Conservation (phyloP, 148 eudicot species). For the Chenopodium album region DNA sequence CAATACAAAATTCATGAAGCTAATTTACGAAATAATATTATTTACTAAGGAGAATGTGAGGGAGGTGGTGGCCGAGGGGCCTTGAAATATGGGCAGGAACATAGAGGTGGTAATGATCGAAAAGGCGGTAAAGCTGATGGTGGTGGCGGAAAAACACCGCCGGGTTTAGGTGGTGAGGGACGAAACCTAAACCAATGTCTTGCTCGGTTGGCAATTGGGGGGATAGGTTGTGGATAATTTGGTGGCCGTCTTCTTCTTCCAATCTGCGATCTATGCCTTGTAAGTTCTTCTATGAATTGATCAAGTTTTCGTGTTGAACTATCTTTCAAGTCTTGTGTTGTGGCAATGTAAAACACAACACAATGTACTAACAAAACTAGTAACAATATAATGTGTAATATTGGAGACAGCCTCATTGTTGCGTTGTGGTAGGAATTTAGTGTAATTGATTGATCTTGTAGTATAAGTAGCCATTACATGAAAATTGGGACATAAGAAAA, state of each 20-base stretch:
- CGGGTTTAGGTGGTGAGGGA: not conserved
- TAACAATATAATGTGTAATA: not conserved
- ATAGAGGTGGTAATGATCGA: not conserved
- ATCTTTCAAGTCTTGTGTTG: not conserved
- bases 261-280: not conserved
- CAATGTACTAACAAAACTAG: not conserved
- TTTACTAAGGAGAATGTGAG: not conserved
- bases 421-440: too few species aligned
- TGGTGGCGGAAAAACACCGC: not conserved
- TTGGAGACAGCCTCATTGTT: not conserved
- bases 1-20: too few species aligned
- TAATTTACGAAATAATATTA: too few species aligned
- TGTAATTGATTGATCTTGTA: not conserved
- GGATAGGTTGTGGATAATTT: not conserved
- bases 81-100: not conserved
- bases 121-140: not conserved
- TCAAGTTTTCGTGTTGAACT: not conserved
- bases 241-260: not conserved
- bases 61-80: not conserved
- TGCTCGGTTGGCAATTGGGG: not conserved
- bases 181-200: not conserved
- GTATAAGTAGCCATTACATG: not conserved
- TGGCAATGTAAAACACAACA: not conserved
- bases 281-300: not conserved
- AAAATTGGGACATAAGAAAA: not conserved